Evolutionary conservation across 1,139 yeast species (phyloP), one percentile per base, ranked within the genome.

Genomic region (Sugiyamaella castrensis): DNA sequence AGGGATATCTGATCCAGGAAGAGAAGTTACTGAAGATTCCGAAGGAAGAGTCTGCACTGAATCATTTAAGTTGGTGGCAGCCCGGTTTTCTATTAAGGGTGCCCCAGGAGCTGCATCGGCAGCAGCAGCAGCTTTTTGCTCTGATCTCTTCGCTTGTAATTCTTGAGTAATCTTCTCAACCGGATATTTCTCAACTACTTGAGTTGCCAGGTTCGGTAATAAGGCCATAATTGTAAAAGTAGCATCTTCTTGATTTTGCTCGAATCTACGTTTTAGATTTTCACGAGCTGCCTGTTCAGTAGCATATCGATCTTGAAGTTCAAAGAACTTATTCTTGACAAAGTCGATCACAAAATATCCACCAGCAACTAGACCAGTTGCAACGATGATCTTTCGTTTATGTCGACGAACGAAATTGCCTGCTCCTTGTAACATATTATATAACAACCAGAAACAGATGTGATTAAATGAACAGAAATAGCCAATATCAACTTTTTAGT

Each of bases 171-270:
- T 82, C 51, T 75, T 71, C 62, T 88, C 96, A 27, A 86, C 91
- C 8, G 87, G 85, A 54, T 84, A 73, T 48, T 74, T 73, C 28
- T 77, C 81, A 53, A 82, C 68, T 8, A 87, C 76, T 26, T 87
- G 88, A 19, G 76, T 74, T 4, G 84, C 76, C 50, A 91, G 72
- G 12, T 87, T 87, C 0, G 96, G 96, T 48, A 88, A 72, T 57
- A 92, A 75, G 8, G 95, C 92, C 64, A 87, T 74, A 51, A 91
- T 80, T 0, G 98, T 91, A 68, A 82, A 82, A 49, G 87, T 77
- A 44, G 96, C 87, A 69, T 92, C 98, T 60, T 84, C 84, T 63
- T 91, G 98, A 16, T 96, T 92, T 70, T 89, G 97, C 47, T 85
- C 81, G 63, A 89, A 92, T 53, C 96, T 71, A 13, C 73, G 61